Conservation (phyloP, 2,329 filamentous ascomycete genomes). For the Cladosporium oxysporum region DNA sequence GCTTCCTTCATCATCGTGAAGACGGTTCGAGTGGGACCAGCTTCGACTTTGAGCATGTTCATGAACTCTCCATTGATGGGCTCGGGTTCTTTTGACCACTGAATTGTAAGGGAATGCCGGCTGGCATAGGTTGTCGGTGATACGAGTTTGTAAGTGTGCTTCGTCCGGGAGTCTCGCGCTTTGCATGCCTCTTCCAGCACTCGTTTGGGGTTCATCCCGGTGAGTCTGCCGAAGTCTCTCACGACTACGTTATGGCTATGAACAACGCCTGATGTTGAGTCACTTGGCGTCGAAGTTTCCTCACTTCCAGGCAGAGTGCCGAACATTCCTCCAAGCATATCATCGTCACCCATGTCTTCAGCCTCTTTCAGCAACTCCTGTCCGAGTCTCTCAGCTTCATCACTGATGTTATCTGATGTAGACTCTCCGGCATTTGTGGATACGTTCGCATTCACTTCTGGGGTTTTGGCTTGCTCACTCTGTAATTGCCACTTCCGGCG, state of each 20-base stretch:
- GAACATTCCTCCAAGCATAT: constrained; percentile 61
- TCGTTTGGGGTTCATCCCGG: constrained; percentile 72
- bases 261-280: constrained; percentile 3
- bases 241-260: constrained; percentile 58
- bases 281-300: constrained; percentile 11
- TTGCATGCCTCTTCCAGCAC: constrained; percentile 86
- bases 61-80: constrained; percentile 42
- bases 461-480: constrained; percentile 18
- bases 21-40: constrained; percentile 53
- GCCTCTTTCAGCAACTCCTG: constrained; percentile 37
- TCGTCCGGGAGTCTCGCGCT: constrained; percentile 71
- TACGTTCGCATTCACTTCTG: neutral
- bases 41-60: constrained; percentile 42
- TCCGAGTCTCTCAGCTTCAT: constrained; percentile 46
- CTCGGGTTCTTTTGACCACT: constrained; percentile 76
- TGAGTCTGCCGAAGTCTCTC: constrained; percentile 81
- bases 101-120: constrained; percentile 71
- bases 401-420: constrained; percentile 50
- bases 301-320: constrained; percentile 38
- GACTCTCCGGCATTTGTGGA: neutral
- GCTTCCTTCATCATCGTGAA: constrained; percentile 76
- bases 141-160: constrained; percentile 66
- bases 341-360: constrained; percentile 58
- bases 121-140: constrained; percentile 75
- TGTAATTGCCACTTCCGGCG: constrained; percentile 34